Evolutionary conservation across 2,329 filamentous ascomycete genomes (phyloP).

Genomic region (Penicillium sp.): DNA sequence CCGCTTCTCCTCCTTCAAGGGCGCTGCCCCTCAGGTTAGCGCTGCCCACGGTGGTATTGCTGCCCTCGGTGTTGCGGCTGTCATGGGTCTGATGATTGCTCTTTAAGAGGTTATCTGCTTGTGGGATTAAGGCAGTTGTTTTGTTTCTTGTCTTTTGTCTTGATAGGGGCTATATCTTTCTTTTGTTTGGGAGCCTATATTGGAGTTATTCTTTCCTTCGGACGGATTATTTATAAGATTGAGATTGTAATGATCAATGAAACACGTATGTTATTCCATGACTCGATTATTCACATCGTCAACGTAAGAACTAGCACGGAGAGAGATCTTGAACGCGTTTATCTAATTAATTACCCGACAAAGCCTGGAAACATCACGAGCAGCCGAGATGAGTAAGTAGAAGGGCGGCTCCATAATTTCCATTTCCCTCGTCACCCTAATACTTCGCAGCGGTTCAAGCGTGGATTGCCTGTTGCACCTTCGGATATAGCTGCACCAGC

Average conservation of each 20-base stretch:
- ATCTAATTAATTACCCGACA: no score
- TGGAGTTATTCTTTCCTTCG: neutral
- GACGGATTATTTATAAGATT: conserved; percentile 3
- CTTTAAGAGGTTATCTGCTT: conserved; percentile 16
- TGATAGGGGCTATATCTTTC: neutral
- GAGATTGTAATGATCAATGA: conserved; percentile 25
- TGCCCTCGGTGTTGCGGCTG: conserved; percentile 22
- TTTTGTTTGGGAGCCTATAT: conserved; percentile 7
- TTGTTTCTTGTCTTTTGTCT: conserved; percentile 3
- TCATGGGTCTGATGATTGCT: conserved; percentile 28
- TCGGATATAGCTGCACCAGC: conserved; percentile 81
- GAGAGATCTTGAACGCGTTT: no score
- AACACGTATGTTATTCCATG: conserved; percentile 1
- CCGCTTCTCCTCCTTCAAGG: conserved; percentile 22
- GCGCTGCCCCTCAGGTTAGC: conserved; percentile 17
- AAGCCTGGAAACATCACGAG: no score
- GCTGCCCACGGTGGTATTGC: conserved; percentile 16
- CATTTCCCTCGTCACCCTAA: neutral
- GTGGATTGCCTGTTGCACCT: conserved; percentile 78
- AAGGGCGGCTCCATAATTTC: no score
- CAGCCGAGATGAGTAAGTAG: neutral
- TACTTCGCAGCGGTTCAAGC: conserved; percentile 42
- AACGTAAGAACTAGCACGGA: no score
- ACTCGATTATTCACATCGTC: neutral
- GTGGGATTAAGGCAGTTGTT: neutral